Base-by-base conservation (phyloP, 352 stramenopile genomes). In the Globisporangium ultimum region DNA sequence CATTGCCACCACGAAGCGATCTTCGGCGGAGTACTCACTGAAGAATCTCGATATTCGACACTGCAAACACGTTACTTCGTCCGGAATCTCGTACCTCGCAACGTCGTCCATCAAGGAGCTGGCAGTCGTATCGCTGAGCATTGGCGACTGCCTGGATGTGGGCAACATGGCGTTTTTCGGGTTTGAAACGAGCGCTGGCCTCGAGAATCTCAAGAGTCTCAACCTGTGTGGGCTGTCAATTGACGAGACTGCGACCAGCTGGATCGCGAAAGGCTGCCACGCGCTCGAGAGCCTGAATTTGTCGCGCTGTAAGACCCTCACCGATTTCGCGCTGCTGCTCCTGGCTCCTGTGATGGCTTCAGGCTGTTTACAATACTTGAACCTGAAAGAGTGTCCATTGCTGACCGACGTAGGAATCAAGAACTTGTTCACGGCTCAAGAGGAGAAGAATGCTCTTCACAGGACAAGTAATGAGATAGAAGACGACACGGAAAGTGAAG, bases 111-210 rank as follows among this genome's bases (percentile, higher is more conserved):
- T 71, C n/a, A 74, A 68, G 48, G 56, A 71, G 0, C 69, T 82
- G 32, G 42, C 24, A 2, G 14, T 87, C 12, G 49, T 60, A 13
- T 64, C 61, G 22, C 55, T 92, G 21, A 60, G 65, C 2, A 28
- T 88, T 17, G 71, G 74, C 2, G 68, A 92, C 34, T 92, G 82
- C 52, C 60, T 85, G 0, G 68, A 78, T 2, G 70, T 92, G 1
- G 65, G 79, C 51, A 80, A 83, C 42, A 90, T 88, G 78, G 80
- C 80, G 13, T 92, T 92, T 52, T 89, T 92, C 50, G 72, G 71
- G 1, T 89, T 92, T 63, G 82, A 88, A 24, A 74, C 59, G 14
- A 88, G 76, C 20, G 8, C 15, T 0, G 67, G 64, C 0, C 59
- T 90, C 15, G 21, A 0, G 0, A 58, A 64, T 1, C 58, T 92